Evolutionary conservation across 2,329 filamentous ascomycete species (phyloP), one percentile per base, ranked within the genome.

Genomic region (Diaporthe citrichinensis): DNA sequence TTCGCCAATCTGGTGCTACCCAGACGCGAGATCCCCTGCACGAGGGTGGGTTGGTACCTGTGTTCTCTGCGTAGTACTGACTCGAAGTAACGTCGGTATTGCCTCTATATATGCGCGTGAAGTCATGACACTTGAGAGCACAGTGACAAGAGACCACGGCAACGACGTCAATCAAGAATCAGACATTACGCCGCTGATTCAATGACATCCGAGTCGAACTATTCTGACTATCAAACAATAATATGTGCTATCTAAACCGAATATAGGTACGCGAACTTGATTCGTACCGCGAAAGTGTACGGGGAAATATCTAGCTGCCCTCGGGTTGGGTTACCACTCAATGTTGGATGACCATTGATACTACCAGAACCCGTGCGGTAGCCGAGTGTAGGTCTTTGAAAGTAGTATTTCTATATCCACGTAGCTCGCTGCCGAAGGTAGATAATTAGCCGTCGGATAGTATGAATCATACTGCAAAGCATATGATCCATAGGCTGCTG

Each of bases 1-100:
- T 53, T 76, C 75, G 75, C 75, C 51, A 75, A 76, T 76, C 75
- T 76, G 44, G 75, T 76, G 49, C 51, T 23, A 76, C 73, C 55
- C 9, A 1, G 31, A 71, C 28, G 61, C 73, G n/a, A 71, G 61
- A 75, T 76, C 53, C 31, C 15, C 49, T 69, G 65, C 65, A 69
- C 34, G 65, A 69, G 65, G 15, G 34, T 39, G 31, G 20, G 25
- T 7, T 65, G 34, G 31, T 25, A 65, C 15, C 7, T 41, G 34
- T 41, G 10, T 28, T 55, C 8, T 28, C n/a, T 41, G 65, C n/a
- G 65, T 41, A 4, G 49, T 69, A 55, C 65, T 55, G 65, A 69
- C 65, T 69, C 34, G 34, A 55, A 55, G 49, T 28, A 23, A 3
- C n/a, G 34, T n/a, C 34, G 28, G 17, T 20, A 68, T 23, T 39